Conservation (phyloP, 768 basidiomycete species). For the Termitomyces sp. region DNA sequence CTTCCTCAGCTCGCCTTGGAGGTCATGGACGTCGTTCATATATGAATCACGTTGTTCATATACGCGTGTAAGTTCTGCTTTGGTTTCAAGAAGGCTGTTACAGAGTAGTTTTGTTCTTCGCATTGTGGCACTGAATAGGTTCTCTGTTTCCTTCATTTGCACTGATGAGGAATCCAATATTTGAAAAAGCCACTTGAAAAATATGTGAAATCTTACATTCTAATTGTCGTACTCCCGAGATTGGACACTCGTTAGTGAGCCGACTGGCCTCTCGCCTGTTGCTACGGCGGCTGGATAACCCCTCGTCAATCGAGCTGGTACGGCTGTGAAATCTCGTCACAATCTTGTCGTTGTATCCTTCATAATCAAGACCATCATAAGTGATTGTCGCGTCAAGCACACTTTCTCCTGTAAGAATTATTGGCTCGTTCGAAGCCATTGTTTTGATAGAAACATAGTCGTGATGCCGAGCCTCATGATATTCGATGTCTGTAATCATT, state of each 20-base stretch:
- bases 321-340: neutral
- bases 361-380: neutral
- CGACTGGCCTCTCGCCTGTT: neutral
- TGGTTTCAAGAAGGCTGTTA: neutral
- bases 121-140: neutral
- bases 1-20: neutral
- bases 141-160: neutral
- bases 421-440: neutral
- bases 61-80: neutral
- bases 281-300: neutral
- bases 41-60: neutral
- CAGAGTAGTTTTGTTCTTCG: neutral
- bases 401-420: neutral
- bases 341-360: neutral
- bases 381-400: neutral
- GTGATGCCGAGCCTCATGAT: neutral
- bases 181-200: neutral
- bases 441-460: neutral
- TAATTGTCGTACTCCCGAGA: neutral
- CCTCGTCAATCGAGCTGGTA: neutral
- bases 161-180: neutral
- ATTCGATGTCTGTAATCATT: neutral
- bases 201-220: neutral
- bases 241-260: neutral
- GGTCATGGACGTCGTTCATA: neutral